phyloP scores from a whole-genome alignment of 352 stramenopile genomes.

The Globisporangium barbulae region DNA sequence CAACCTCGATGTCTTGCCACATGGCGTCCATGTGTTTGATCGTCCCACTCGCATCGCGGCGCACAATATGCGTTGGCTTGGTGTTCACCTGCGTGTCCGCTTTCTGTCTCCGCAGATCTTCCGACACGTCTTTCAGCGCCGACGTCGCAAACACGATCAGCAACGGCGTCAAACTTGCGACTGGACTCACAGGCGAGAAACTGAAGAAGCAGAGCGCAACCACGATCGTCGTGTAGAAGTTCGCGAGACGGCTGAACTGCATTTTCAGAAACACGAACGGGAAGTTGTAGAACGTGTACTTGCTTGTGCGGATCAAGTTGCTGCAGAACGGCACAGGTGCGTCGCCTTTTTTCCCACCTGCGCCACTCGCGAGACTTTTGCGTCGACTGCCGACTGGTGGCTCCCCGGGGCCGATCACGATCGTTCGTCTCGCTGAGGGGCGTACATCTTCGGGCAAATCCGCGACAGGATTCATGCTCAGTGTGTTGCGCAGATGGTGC shows the following conservation, averaged over 20 bases:
- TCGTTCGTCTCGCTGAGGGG: constrained; percentile 34
- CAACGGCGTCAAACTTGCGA: constrained; percentile 79
- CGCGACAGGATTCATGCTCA: constrained; percentile 53
- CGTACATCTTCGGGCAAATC: constrained; percentile 41
- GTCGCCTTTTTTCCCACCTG: constrained; percentile 15
- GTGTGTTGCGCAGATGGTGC: constrained; percentile 41
- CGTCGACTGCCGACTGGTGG: constrained; percentile 18
- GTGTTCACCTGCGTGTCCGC: constrained; percentile 77
- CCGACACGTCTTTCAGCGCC: constrained; percentile 81
- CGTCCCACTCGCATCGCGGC: constrained; percentile 43
- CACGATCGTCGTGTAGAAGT: constrained; percentile 88
- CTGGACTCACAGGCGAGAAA: constrained; percentile 82
- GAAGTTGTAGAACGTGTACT: constrained; percentile 92
- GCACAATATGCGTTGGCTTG: constrained; percentile 71
- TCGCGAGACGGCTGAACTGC: constrained; percentile 88
- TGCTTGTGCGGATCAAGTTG: constrained; percentile 85
- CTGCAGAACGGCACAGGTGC: constrained; percentile 47
- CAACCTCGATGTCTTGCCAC: constrained; percentile 85
- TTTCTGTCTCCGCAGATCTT: constrained; percentile 79
- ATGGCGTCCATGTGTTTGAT: constrained; percentile 68
- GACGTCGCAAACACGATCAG: constrained; percentile 89
- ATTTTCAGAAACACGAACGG: constrained; percentile 88
- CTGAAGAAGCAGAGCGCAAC: constrained; percentile 88
- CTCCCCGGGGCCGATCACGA: constrained; percentile 36
- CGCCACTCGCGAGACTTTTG: constrained; percentile 22